Base-by-base conservation (phyloP, 768 basidiomycete species). In the Terana coerulea region DNA sequence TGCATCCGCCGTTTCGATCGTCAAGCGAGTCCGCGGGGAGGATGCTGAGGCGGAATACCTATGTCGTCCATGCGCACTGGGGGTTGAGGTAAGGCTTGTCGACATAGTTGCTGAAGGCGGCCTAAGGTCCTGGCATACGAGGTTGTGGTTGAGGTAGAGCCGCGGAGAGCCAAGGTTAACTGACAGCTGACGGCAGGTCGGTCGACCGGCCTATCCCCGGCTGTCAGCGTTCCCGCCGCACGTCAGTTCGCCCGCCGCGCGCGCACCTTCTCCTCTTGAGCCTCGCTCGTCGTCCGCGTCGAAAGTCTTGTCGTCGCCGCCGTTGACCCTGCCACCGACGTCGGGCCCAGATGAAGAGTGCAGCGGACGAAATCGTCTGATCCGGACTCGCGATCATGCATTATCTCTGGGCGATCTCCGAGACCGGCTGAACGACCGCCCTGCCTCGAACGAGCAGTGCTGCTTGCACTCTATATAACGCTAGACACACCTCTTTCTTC, bases 351-450 rank as follows among this genome's bases (percentile, higher is more conserved):
- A 29, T 19, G 19, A 30, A 10, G 26, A 9, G 15, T n/a, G 43
- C 43, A 46, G 30, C 30, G 21, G 45, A 15, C 26, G 37, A 33
- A 31, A 34, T 46, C 45, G 45, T 33, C 28, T 30, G 45, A 46
- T 46, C 45, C 45, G 45, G n/a, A n/a, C 31, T 12, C 19, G 45
- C 45, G 45, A 46, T 49, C 37, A 55, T 55, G n/a, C n/a, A n/a
- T n/a, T n/a, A 46, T 46, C 45, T 46, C 2, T 39, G 29, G 55
- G 55, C 55, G 55, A 57, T 57, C 55, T 52, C 55, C 55, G 55
- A 52, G 35, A n/a, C 24, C 30, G 30, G 17, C 25, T 37, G 40
- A 31, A 37, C 11, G 45, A 35, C 44, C 15, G 33, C 17, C n/a
- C 28, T 36, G n/a, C n/a, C n/a, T n/a, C 28, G 22, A 26, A 33